phyloP scores from a whole-genome alignment of 192 early-diverging fungal genomes.

The Backusella circina region DNA sequence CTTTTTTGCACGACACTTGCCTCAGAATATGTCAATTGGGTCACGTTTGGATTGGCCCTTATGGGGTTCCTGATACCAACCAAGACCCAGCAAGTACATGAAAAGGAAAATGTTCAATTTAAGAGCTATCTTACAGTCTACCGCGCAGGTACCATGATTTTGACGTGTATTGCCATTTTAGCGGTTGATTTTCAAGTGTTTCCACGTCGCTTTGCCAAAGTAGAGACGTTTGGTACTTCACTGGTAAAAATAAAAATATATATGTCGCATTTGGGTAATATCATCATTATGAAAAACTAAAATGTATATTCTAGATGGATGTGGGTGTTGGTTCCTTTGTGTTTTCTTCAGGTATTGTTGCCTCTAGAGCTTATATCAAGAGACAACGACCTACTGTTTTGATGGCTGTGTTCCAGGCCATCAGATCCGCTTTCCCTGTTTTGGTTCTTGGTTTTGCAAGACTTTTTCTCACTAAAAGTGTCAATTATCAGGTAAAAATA shows the following conservation, averaged over 20 bases:
- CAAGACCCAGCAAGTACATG: not conserved
- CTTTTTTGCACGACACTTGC: conserved; percentile 14
- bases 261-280: too few relatives aligned
- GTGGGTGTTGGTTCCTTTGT: conserved; percentile 91
- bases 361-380: conserved; percentile 51
- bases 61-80: not conserved
- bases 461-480: conserved; percentile 65
- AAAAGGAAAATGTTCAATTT: conserved; percentile 9
- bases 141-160: conserved; percentile 73
- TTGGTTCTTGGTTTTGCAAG: conserved; percentile 75
- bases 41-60: not conserved
- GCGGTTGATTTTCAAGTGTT: conserved; percentile 94
- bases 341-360: conserved; percentile 86
- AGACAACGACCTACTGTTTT: not conserved
- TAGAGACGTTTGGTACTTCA: conserved; percentile 86
- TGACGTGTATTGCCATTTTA: conserved; percentile 84
- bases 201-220: conserved; percentile 86
- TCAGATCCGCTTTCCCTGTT: conserved; percentile 61
- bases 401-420: conserved; percentile 28
- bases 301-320: conserved; percentile 70
- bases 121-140: conserved; percentile 64
- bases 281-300: not conserved
- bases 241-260: conserved; percentile 59
- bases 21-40: conserved; percentile 12
- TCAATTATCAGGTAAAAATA: conserved; percentile 79